phyloP scores from a whole-genome alignment of 371 early-diverging fungal genomes.

The Mortierella sp. region DNA sequence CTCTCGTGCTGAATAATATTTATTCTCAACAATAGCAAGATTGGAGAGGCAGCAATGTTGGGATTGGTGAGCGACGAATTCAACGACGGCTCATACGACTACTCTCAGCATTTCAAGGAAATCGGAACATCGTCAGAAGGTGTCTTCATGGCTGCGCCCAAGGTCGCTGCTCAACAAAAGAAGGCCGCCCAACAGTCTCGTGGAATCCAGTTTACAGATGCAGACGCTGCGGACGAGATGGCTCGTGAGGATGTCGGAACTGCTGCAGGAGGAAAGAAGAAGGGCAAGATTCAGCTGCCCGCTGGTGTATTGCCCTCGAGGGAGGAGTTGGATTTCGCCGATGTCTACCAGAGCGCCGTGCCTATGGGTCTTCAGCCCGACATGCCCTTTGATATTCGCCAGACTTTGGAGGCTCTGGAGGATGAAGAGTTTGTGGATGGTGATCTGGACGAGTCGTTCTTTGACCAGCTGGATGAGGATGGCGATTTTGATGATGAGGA shows the following conservation, averaged over 20 bases:
- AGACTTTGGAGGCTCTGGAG: constrained; percentile 91
- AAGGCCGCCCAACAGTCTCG: constrained; percentile 51
- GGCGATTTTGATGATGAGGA: constrained; percentile 64
- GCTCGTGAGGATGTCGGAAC: constrained; percentile 18
- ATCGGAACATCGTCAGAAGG: constrained; percentile 87
- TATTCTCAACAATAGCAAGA: constrained; percentile 41
- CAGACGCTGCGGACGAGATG: constrained; percentile 43
- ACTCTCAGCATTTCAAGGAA: constrained; percentile 89
- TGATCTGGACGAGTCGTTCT: constrained; percentile 83
- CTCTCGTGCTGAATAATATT: not conserved
- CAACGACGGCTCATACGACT: constrained; percentile 93
- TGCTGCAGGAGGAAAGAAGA: constrained; percentile 54
- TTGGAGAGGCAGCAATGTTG: constrained; percentile 83
- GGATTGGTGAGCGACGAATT: constrained; percentile 80
- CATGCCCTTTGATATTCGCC: constrained; percentile 86
- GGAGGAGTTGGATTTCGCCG: constrained; percentile 65
- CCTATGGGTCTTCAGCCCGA: constrained; percentile 79
- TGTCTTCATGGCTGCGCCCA: constrained; percentile 83
- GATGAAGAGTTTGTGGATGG: constrained; percentile 89
- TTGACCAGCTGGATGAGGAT: constrained; percentile 73
- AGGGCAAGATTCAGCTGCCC: constrained; percentile 66
- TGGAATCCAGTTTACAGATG: constrained; percentile 53
- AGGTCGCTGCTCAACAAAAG: constrained; percentile 52
- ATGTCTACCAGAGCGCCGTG: constrained; percentile 61
- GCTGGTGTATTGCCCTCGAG: constrained; percentile 80